Evolutionary conservation across 176 grass and related monocot species (phyloP).

Genomic region (Avena insularis): DNA sequence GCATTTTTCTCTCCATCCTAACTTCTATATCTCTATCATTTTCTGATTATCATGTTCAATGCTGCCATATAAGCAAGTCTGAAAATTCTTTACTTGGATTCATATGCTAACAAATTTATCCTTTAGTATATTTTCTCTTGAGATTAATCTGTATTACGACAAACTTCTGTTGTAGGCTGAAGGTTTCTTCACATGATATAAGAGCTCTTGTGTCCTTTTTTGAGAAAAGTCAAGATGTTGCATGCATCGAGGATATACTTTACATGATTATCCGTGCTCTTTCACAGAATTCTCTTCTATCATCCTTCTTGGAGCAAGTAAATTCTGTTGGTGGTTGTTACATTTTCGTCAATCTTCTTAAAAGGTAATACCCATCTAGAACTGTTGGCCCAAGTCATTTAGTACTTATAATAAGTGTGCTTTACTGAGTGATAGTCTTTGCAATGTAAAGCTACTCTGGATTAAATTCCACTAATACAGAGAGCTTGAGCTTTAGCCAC

Average conservation of each 20-base stretch:
- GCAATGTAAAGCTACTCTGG: constrained; percentile 54
- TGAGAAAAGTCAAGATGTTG: constrained; percentile 97
- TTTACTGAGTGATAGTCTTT: constrained; percentile 55
- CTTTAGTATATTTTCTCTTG: constrained; percentile 25
- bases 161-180: constrained; percentile 67
- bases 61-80: constrained; percentile 22
- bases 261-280: constrained; percentile 90
- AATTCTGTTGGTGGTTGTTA: constrained; percentile 89
- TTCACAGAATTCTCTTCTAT: constrained; percentile 72
- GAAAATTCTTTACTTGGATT: constrained; percentile 42
- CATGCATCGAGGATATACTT: constrained; percentile 91
- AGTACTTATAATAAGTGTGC: background rate
- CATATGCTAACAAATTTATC: background rate
- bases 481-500: constrained; percentile 25
- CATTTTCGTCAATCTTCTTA: constrained; percentile 93
- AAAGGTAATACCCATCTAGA: constrained; percentile 60
- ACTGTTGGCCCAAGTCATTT: background rate
- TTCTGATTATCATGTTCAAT: constrained; percentile 27
- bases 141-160: constrained; percentile 13
- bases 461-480: constrained; percentile 37
- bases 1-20: constrained; percentile 30
- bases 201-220: constrained; percentile 89
- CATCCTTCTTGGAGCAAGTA: constrained; percentile 86
- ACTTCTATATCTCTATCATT: constrained; percentile 22
- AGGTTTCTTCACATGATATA: constrained; percentile 81